Evolutionary conservation across 768 basidiomycete genomes (phyloP).

Genomic region (Lentinula sp.): DNA sequence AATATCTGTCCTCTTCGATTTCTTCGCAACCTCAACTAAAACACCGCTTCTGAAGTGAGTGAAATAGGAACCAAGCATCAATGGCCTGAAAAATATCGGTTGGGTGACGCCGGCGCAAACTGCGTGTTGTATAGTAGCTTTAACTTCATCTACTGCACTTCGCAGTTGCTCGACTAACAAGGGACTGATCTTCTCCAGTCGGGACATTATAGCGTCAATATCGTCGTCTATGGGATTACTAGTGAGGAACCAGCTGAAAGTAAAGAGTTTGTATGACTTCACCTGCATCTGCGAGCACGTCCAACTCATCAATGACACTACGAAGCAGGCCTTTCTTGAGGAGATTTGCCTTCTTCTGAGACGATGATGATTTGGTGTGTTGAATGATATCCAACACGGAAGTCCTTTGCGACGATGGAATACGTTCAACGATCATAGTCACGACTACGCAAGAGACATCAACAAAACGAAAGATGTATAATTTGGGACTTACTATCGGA

Average conservation of each 20-base stretch:
- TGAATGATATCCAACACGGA: slow-evolving; percentile 61
- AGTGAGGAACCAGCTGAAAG: not conserved
- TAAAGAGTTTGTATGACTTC: slow-evolving; percentile 10
- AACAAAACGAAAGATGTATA: slow-evolving; percentile 1
- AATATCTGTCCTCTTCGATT: slow-evolving; percentile 59
- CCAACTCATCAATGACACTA: slow-evolving; percentile 67
- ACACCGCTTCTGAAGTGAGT: slow-evolving; percentile 68
- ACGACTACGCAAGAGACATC: slow-evolving; percentile 43
- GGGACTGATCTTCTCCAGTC: slow-evolving; percentile 57
- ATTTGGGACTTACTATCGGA: slow-evolving; percentile 49
- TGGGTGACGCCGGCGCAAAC: slow-evolving; percentile 54
- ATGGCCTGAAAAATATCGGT: slow-evolving; percentile 62
- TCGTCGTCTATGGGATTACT: slow-evolving; percentile 43
- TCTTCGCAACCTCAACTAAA: slow-evolving; percentile 67
- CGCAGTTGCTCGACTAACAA: slow-evolving; percentile 40
- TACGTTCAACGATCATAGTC: slow-evolving; percentile 53
- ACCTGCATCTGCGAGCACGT: slow-evolving; percentile 61
- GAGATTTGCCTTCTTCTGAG: slow-evolving; percentile 65
- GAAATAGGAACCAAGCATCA: slow-evolving; percentile 66
- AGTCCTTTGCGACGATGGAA: slow-evolving; percentile 49
- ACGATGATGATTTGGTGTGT: slow-evolving; percentile 55
- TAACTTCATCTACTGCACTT: slow-evolving; percentile 54
- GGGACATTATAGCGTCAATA: slow-evolving; percentile 46
- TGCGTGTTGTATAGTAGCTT: slow-evolving; percentile 54
- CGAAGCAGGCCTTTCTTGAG: slow-evolving; percentile 66